These are phyloP conservation scores for Chaetoscypha palmicola DNA, from an alignment of 2,329 filamentous ascomycete genomes.

Conservation along the genomic window DNA sequence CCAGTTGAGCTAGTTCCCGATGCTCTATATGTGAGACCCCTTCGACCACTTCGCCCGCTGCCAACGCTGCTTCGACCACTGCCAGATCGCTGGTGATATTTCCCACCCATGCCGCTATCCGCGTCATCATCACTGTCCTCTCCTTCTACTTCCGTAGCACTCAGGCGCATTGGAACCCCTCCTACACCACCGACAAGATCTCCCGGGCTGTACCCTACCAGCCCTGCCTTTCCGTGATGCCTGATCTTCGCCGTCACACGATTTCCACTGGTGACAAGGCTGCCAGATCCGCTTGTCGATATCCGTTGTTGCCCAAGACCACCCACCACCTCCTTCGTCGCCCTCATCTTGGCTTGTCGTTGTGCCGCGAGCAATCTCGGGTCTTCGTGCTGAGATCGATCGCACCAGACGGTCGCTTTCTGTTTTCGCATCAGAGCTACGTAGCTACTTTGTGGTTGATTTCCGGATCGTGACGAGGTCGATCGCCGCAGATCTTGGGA, in stretches of 20 bases:
- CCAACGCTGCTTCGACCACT: slow-evolving; percentile 61
- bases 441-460: slow-evolving; percentile 59
- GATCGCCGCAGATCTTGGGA: slow-evolving; percentile 65
- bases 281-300: slow-evolving; percentile 33
- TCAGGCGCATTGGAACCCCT: slow-evolving; percentile 83
- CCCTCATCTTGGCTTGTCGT: slow-evolving; percentile 78
- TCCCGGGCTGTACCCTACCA: slow-evolving; percentile 69
- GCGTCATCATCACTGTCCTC: slow-evolving; percentile 77
- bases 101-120: slow-evolving; percentile 37
- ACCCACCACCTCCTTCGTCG: slow-evolving; percentile 74
- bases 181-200: slow-evolving; percentile 62
- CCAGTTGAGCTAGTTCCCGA: slow-evolving; percentile 30
- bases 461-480: slow-evolving; percentile 69
- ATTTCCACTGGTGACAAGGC: slow-evolving; percentile 29
- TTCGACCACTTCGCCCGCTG: slow-evolving; percentile 28
- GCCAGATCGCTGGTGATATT: slow-evolving; percentile 63
- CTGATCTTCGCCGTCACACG: slow-evolving; percentile 80
- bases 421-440: slow-evolving; percentile 94
- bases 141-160: slow-evolving; percentile 90
- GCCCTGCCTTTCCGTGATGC: slow-evolving; percentile 72
- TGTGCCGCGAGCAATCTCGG: slow-evolving; percentile 76
- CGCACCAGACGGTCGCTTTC: slow-evolving; percentile 98
- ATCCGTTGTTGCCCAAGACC: slow-evolving; percentile 35
- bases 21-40: slow-evolving; percentile 35
- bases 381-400: slow-evolving; percentile 87